phyloP scores from a whole-genome alignment of 2,329 filamentous ascomycete genomes.

The Pseudogymnoascus sp. region DNA sequence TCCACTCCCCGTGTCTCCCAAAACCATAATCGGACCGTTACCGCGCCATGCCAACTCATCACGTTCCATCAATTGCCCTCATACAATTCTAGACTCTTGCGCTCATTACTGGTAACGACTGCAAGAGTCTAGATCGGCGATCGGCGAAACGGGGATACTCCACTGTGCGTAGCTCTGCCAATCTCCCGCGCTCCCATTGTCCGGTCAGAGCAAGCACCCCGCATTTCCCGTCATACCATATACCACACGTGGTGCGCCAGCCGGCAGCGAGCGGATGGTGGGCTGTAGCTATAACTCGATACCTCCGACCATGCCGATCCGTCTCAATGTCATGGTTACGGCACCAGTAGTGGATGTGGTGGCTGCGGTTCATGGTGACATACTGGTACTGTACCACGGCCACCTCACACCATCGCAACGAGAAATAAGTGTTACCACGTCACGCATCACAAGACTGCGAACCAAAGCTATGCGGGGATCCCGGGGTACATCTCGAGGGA shows the following conservation, averaged over 20 bases:
- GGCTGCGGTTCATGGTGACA: not conserved
- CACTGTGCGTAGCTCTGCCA: not conserved
- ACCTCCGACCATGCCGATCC: not conserved
- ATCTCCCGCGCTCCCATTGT: not conserved
- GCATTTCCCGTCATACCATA: not conserved
- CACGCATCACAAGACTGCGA: slow-evolving; percentile 6
- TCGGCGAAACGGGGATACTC: not conserved
- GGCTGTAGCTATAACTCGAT: not conserved
- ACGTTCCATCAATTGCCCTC: not conserved
- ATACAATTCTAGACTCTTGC: no score
- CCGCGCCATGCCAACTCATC: not conserved
- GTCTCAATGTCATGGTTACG: not conserved
- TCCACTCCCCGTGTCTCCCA: not conserved
- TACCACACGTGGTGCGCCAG: not conserved
- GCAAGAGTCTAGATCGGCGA: not conserved
- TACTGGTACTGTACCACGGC: not conserved
- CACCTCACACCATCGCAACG: not conserved
- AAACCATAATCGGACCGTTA: not conserved
- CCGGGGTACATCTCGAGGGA: not conserved
- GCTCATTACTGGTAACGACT: not conserved
- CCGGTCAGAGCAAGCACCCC: not conserved
- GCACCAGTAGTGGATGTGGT: not conserved
- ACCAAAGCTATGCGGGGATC: not conserved
- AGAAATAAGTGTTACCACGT: not conserved
- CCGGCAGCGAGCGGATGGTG: not conserved